Evolutionary conservation across 2,329 filamentous ascomycete genomes (phyloP).

Genomic region (Cladosporium sp.): DNA sequence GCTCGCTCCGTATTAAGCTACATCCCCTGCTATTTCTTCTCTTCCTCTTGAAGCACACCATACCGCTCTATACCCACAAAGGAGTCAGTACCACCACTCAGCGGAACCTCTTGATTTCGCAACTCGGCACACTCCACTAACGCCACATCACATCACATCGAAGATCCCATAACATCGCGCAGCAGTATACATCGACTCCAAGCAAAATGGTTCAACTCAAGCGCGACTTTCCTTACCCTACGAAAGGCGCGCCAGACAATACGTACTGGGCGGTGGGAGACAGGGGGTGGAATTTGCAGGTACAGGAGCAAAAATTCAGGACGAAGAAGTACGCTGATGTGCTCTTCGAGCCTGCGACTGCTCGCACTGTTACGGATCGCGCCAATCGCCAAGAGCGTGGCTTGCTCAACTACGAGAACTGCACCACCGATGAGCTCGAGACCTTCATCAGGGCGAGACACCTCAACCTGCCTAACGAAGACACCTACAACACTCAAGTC

Average conservation of each 20-base stretch:
- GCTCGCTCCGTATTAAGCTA: not conserved
- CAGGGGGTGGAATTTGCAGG: not conserved
- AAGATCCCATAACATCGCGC: not conserved
- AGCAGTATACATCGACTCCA: not conserved
- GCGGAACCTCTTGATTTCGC: no score
- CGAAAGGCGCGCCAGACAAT: not conserved
- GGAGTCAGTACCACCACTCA: no score
- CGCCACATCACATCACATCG: not conserved
- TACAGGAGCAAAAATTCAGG: not conserved
- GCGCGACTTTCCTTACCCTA: not conserved
- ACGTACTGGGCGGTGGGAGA: not conserved
- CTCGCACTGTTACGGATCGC: not conserved
- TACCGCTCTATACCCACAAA: not conserved
- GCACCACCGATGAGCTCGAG: not conserved
- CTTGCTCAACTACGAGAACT: slow-evolving; percentile 2
- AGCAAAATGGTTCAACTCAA: not conserved
- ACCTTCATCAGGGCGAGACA: not conserved
- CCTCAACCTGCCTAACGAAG: not conserved
- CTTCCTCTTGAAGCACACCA: not conserved
- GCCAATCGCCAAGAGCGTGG: not conserved
- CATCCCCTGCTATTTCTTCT: not conserved
- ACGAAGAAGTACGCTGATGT: not conserved
- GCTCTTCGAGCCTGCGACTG: not conserved
- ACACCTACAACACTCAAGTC: not conserved
- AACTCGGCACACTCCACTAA: no score